These are phyloP conservation scores for Pelargonium citronellum DNA, from an alignment of 441 rosid genomes.

Conservation along the genomic window DNA sequence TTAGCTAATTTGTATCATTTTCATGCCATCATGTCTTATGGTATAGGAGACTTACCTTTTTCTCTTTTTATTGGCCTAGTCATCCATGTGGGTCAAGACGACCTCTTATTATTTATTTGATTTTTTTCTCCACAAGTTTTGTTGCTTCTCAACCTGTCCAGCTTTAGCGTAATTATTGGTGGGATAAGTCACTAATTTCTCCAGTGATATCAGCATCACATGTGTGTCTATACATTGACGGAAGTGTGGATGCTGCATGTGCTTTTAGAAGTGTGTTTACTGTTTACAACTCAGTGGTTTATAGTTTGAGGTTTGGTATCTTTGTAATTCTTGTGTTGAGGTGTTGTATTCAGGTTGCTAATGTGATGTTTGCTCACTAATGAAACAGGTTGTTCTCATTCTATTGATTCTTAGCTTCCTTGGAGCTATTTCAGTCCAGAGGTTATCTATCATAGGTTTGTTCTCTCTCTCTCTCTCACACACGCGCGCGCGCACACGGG, in stretches of 20 bases:
- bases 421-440: constrained; percentile 59
- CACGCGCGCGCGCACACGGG: neutral
- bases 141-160: neutral
- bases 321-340: neutral
- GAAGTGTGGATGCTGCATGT: neutral
- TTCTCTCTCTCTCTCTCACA: constrained; percentile 24
- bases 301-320: neutral
- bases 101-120: neutral
- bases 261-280: neutral
- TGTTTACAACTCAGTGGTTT: neutral
- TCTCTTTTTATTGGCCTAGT: neutral
- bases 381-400: constrained; percentile 48
- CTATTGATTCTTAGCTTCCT: constrained; percentile 48
- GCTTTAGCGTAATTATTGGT: too few species aligned
- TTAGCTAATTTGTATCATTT: neutral
- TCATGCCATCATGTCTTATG: neutral
- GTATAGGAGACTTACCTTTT: neutral
- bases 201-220: neutral
- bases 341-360: constrained; percentile 1
- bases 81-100: neutral
- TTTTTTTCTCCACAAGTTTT: neutral
- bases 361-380: constrained; percentile 12
- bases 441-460: constrained; percentile 53
- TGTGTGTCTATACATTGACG: neutral
- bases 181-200: neutral